Percentiles rank a stretch among this genome's conserved stretches.
phyloP scores from a whole-genome alignment of 2,329 filamentous ascomycete species.

The Fusarium camptoceras region DNA sequence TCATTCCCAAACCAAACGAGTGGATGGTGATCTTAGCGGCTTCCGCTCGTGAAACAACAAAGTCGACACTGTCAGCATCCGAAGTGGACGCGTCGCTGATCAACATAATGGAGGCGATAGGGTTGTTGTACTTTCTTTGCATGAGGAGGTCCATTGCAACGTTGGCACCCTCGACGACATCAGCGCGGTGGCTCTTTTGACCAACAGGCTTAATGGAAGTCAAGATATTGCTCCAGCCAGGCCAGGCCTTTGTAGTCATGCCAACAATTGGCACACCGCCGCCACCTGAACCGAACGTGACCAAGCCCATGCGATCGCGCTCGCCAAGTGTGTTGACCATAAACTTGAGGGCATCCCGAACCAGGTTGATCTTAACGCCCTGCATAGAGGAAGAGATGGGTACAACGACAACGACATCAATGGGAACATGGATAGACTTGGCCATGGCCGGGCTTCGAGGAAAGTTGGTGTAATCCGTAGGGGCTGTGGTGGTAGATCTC shows the following conservation, averaged over 20 bases:
- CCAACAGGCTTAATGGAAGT: slow-evolving; percentile 91
- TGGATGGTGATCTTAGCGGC: slow-evolving; percentile 98
- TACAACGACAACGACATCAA: slow-evolving; percentile 96
- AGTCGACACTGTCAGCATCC: slow-evolving; percentile 94
- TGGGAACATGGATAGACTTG: slow-evolving; percentile 81
- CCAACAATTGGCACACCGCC: slow-evolving; percentile 96
- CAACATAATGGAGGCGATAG: slow-evolving; percentile 92
- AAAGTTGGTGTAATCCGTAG: slow-evolving; percentile 90
- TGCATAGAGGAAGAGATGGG: slow-evolving; percentile 99
- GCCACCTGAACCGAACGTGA: slow-evolving; percentile 94
- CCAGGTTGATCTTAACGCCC: slow-evolving; percentile 95
- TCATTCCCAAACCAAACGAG: slow-evolving; percentile 95
- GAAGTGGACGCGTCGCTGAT: slow-evolving; percentile 98
- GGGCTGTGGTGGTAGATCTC: slow-evolving; percentile 86
- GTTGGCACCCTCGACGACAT: slow-evolving; percentile 97
- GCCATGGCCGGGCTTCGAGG: slow-evolving; percentile 57
- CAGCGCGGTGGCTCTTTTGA: slow-evolving; percentile 94
- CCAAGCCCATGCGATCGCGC: slow-evolving; percentile 94
- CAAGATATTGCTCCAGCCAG: slow-evolving; percentile 88
- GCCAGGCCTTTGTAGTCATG: slow-evolving; percentile 96
- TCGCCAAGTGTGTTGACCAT: slow-evolving; percentile 91
- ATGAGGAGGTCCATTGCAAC: slow-evolving; percentile 98
- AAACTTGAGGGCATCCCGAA: slow-evolving; percentile 91
- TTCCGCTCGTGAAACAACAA: slow-evolving; percentile 95
- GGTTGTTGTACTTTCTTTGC: slow-evolving; percentile 96